Percentiles rank a stretch among this genome's conserved stretches.
Evolutionary conservation across 164 flowering plant genomes (phyloP).

Genomic region (Dillenia turbinata): DNA sequence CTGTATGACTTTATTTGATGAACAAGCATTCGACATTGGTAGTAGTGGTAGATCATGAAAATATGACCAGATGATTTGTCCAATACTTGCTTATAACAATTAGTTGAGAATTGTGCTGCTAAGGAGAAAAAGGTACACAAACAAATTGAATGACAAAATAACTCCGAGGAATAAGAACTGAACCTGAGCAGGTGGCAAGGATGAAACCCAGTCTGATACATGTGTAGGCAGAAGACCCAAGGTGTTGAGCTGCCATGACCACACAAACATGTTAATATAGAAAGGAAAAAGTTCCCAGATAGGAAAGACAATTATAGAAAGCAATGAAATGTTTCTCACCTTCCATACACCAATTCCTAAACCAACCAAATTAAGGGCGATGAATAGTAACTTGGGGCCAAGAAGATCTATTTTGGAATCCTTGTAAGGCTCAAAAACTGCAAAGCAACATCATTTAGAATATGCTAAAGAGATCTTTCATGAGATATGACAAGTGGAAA

Average conservation of each 20-base stretch:
- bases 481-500: too few relatives aligned
- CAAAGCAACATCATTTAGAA: constrained; percentile 11
- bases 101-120: too few relatives aligned
- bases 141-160: too few relatives aligned
- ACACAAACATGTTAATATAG: constrained; percentile 2
- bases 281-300: not conserved
- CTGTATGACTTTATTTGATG: too few relatives aligned
- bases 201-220: constrained; percentile 98
- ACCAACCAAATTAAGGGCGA: constrained; percentile 83
- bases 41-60: too few relatives aligned
- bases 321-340: constrained; percentile 32
- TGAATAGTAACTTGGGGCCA: constrained; percentile 72
- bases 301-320: not conserved
- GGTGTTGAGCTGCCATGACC: constrained; percentile 71
- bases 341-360: constrained; percentile 90
- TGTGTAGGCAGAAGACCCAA: constrained; percentile 98
- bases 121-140: too few relatives aligned
- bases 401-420: constrained; percentile 76
- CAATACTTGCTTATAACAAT: too few relatives aligned
- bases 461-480: too few relatives aligned
- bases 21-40: too few relatives aligned
- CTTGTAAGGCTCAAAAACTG: constrained; percentile 98
- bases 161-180: not conserved
- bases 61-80: too few relatives aligned
- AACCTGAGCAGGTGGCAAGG: constrained; percentile 93